A percentile compares a stretch with the other conserved stretches of the same genome.
phyloP scores from a whole-genome alignment of 306 rosid species.

The Styphnolobium japonicum region DNA sequence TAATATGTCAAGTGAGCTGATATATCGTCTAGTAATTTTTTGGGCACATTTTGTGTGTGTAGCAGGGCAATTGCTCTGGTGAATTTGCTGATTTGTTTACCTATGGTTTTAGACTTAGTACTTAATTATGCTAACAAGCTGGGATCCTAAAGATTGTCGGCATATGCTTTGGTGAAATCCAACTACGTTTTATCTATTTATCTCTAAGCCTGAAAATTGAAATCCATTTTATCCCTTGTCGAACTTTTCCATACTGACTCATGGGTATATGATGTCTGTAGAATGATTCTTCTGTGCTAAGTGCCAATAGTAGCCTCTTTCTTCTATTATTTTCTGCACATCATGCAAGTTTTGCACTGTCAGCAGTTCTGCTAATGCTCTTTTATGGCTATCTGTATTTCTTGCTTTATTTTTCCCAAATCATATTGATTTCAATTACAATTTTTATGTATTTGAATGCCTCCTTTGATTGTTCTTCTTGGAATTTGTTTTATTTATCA shows the following conservation, averaged over 20 bases:
- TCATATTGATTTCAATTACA: not conserved
- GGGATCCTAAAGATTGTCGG: not conserved
- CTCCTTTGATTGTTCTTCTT: not conserved
- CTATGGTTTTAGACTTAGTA: not conserved
- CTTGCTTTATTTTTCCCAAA: not conserved
- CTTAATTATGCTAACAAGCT: not conserved
- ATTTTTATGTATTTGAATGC: not conserved
- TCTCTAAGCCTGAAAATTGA: not conserved
- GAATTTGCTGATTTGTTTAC: not conserved
- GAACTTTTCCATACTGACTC: not conserved
- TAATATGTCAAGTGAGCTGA: not conserved
- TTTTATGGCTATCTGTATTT: not conserved
- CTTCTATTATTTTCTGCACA: not conserved
- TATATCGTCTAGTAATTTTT: not conserved
- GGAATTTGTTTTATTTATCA: not conserved
- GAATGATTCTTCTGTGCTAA: not conserved
- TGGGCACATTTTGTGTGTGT: not conserved
- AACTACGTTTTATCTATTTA: not conserved
- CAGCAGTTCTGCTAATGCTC: not conserved
- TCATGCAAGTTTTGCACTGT: not conserved
- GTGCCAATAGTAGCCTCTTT: not conserved
- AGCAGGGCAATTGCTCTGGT: not conserved
- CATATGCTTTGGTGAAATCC: not conserved
- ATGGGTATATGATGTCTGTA: not conserved
- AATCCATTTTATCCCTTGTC: not conserved